phyloP scores from a whole-genome alignment of 768 basidiomycete species.

The Hypholoma sublateritium region DNA sequence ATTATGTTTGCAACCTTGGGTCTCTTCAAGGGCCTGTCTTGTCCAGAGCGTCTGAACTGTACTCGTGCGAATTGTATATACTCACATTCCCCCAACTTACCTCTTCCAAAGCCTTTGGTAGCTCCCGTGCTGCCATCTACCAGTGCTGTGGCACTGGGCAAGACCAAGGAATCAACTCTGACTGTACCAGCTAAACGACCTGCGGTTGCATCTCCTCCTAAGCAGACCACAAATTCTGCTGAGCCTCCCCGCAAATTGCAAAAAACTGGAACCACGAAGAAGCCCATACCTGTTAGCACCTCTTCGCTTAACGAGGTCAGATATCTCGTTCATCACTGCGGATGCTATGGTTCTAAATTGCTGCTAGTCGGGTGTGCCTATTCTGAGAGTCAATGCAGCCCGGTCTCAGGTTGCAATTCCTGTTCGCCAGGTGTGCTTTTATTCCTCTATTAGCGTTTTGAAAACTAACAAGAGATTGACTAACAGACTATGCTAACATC shows the following conservation, averaged over 20 bases:
- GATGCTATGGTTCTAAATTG: not conserved
- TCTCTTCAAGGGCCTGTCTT: conserved; percentile 57
- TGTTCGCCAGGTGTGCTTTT: conserved; percentile 61
- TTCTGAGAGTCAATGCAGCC: conserved; percentile 64
- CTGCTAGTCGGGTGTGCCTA: conserved; percentile 56
- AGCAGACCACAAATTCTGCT: conserved; percentile 18
- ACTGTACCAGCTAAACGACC: conserved; percentile 54
- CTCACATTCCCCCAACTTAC: conserved; percentile 51
- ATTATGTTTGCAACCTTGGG: conserved; percentile 64
- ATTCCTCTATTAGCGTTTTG: not conserved
- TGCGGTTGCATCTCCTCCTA: conserved; percentile 30
- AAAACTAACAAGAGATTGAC: conserved; percentile 10
- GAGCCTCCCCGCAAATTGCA: conserved; percentile 70
- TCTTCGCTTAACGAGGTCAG: conserved; percentile 36
- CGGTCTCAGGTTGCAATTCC: conserved; percentile 72
- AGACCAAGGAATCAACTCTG: conserved; percentile 20
- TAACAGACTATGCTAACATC: conserved; percentile 70
- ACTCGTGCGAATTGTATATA: conserved; percentile 58
- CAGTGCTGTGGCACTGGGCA: conserved; percentile 9
- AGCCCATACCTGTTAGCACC: conserved; percentile 43
- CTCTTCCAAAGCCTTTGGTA: conserved; percentile 32
- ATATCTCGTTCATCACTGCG: not conserved
- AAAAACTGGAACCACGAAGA: conserved; percentile 45
- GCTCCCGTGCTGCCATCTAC: conserved; percentile 21
- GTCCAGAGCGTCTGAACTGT: conserved; percentile 57